These are phyloP conservation scores for Magnaporthiopsis rhizophila DNA, from an alignment of 2,329 filamentous ascomycete genomes.

Conservation along the genomic window DNA sequence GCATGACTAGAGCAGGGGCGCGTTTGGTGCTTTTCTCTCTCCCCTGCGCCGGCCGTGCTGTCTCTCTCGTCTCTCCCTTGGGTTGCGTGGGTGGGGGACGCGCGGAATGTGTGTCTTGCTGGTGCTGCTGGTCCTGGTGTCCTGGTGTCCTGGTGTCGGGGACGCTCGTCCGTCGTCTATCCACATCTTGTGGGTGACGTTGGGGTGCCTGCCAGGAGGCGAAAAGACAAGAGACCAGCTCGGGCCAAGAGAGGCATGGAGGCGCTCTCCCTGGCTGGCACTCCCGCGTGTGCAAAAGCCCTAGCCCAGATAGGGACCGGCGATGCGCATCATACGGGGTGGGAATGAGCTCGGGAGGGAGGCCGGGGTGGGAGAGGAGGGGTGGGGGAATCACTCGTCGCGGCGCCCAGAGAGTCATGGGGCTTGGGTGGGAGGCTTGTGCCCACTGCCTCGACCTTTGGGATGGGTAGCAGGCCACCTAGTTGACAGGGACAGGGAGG, in stretches of 20 bases:
- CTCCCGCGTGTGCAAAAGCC: not conserved
- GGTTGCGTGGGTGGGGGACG: not conserved
- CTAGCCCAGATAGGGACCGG: not conserved
- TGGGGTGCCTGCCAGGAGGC: not conserved
- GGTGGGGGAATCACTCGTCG: not conserved
- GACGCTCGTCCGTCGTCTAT: not conserved
- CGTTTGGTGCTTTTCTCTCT: not conserved
- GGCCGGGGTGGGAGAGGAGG: too few species aligned
- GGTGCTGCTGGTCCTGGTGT: too few species aligned
- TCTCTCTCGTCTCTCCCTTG: not conserved
- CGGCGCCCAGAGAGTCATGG: not conserved
- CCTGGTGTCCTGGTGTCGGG: not conserved
- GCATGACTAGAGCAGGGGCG: not conserved
- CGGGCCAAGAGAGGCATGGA: not conserved
- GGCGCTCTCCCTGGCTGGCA: not conserved
- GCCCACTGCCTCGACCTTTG: not conserved
- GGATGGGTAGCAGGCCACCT: too few species aligned
- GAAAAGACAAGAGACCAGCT: not conserved
- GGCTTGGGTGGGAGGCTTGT: not conserved
- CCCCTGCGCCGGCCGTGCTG: not conserved
- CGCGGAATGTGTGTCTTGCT: not conserved
- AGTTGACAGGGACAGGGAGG: not conserved
- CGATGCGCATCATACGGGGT: not conserved
- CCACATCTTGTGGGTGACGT: not conserved
- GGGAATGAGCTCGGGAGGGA: not conserved